phyloP scores from a whole-genome alignment of 177 flowering plant genomes.

The Telopea speciosissima region DNA sequence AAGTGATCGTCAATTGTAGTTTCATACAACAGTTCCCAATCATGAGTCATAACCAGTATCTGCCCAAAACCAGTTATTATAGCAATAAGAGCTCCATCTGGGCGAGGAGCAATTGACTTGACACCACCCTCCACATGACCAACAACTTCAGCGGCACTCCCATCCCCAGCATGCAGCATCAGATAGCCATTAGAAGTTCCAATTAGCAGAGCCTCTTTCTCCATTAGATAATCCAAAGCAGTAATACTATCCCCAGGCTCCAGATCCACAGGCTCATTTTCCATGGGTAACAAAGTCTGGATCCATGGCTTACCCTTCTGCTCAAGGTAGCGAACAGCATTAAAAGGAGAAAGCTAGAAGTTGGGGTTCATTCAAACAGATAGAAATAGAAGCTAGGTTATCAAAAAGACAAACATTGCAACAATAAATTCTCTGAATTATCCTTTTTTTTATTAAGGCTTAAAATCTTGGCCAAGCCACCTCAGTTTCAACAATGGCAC shows the following conservation, averaged over 20 bases:
- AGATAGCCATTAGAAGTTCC: constrained; percentile 72
- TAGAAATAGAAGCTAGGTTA: too few relatives aligned
- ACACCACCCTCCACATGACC: constrained; percentile 92
- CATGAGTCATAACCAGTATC: constrained; percentile 83
- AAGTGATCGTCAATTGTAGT: constrained; percentile 42
- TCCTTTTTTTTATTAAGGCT: too few relatives aligned
- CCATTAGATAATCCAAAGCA: constrained; percentile 80
- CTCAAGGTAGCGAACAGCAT: constrained; percentile 5
- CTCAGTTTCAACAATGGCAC: too few relatives aligned
- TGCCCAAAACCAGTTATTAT: constrained; percentile 71
- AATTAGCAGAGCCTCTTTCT: constrained; percentile 76
- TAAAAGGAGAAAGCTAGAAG: neutral
- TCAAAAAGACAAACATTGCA: too few relatives aligned
- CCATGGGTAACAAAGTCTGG: constrained; percentile 19
- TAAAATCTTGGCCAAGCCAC: too few relatives aligned
- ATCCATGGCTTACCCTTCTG: constrained; percentile 40
- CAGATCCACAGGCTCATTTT: constrained; percentile 45
- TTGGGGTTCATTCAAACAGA: too few relatives aligned
- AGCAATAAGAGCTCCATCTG: constrained; percentile 89
- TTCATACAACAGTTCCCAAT: constrained; percentile 93
- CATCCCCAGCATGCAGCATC: constrained; percentile 50
- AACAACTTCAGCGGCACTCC: constrained; percentile 56
- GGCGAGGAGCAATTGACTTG: constrained; percentile 74
- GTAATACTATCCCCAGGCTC: constrained; percentile 67
- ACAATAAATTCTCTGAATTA: too few relatives aligned